Conservation (phyloP, 306 rosid genomes). For the Cajanus cajan region DNA sequence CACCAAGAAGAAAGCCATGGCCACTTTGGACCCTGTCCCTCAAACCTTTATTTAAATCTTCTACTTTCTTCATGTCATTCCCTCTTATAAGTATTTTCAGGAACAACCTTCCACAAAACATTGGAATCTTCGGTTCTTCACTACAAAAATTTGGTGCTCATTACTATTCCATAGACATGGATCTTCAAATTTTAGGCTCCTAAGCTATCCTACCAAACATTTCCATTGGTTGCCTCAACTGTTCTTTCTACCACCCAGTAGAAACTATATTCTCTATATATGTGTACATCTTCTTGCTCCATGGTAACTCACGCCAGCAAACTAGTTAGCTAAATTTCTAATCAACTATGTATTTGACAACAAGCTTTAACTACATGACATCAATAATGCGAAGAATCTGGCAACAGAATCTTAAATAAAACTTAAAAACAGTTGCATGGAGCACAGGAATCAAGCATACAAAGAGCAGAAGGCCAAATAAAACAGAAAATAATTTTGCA, state of each 20-base stretch:
- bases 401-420: slow-evolving; percentile 14
- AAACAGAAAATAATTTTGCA: background rate
- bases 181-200: background rate
- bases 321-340: background rate
- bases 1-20: background rate
- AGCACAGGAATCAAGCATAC: background rate
- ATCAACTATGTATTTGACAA: background rate
- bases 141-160: background rate
- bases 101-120: background rate
- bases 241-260: background rate
- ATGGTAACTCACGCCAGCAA: background rate
- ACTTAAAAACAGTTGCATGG: slow-evolving; percentile 7
- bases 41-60: background rate
- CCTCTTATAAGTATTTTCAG: background rate
- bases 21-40: background rate
- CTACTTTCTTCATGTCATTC: background rate
- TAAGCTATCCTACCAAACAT: background rate
- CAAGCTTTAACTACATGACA: background rate
- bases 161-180: background rate
- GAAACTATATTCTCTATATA: background rate
- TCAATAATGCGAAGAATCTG: slow-evolving; percentile 13
- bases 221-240: background rate
- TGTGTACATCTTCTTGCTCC: background rate
- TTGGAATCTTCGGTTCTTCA: background rate
- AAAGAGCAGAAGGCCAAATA: slow-evolving; percentile 9